Evolutionary conservation across 140 eudicot species (phyloP).

Genomic region (Cichorium intybus): DNA sequence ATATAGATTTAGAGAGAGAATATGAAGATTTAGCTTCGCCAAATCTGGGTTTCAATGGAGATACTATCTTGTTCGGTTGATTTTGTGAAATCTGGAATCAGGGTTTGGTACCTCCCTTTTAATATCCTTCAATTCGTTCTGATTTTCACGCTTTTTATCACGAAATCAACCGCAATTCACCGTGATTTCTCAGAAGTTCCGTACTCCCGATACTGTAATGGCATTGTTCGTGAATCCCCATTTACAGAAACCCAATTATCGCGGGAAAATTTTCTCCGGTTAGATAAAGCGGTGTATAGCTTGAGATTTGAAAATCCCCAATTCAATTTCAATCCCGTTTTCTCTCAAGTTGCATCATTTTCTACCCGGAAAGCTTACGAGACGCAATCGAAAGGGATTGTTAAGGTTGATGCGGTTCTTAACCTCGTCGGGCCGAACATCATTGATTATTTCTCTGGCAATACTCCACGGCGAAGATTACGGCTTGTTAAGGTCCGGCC

Average conservation of each 20-base stretch:
- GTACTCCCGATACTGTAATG: constrained; percentile 54
- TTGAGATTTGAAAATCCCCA: constrained; percentile 36
- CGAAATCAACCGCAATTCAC: constrained; percentile 32
- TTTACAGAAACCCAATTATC: constrained; percentile 18
- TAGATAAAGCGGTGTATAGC: constrained; percentile 34
- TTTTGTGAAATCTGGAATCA: constrained; percentile 8
- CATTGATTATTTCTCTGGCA: constrained; percentile 21
- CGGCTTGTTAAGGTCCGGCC: constrained; percentile 53
- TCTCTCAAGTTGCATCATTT: constrained; percentile 29
- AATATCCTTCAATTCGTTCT: constrained; percentile 28
- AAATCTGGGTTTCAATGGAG: constrained; percentile 30
- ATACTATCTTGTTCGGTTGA: constrained; percentile 14
- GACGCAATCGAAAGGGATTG: constrained; percentile 36
- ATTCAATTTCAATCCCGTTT: constrained; percentile 30
- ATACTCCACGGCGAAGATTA: constrained; percentile 39
- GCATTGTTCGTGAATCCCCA: constrained; percentile 31
- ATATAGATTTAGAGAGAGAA: constrained; percentile 20
- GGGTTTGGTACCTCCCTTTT: constrained; percentile 16
- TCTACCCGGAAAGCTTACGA: constrained; percentile 23
- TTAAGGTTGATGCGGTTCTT: constrained; percentile 34
- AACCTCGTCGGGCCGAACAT: constrained; percentile 14
- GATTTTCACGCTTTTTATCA: constrained; percentile 22
- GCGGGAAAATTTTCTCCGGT: constrained; percentile 17
- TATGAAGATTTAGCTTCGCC: constrained; percentile 19
- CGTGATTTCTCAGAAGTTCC: constrained; percentile 24